A percentile compares a stretch with the other conserved stretches of the same genome.
These are phyloP conservation scores for Rasamsonia emersonii DNA, from an alignment of 2,329 filamentous ascomycete species.

Conservation along the genomic window DNA sequence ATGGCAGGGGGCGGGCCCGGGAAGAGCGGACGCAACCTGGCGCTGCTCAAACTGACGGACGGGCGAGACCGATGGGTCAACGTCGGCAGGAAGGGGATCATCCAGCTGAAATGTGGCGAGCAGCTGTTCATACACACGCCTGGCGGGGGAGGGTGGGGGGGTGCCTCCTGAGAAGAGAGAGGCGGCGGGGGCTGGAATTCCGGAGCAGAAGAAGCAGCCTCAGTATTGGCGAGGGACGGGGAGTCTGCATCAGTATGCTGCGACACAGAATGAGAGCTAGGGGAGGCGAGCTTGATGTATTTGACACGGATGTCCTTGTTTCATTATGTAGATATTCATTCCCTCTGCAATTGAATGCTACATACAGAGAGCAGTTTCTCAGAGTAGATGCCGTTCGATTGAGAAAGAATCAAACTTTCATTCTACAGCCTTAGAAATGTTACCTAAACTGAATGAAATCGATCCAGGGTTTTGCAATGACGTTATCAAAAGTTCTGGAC, in stretches of 20 bases:
- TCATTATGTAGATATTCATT: too few species aligned
- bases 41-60: conserved; percentile 2
- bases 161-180: conserved; percentile 12
- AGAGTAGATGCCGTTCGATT: too few species aligned
- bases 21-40: conserved; percentile 5
- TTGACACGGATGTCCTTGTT: background rate
- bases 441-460: too few species aligned
- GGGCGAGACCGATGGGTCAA: conserved; percentile 4
- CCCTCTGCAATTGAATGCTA: too few species aligned
- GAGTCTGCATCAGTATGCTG: conserved; percentile 3
- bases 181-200: conserved; percentile 41
- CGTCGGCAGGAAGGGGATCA: conserved; percentile 5
- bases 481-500: too few species aligned
- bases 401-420: too few species aligned
- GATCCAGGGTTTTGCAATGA: too few species aligned
- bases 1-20: conserved; percentile 5
- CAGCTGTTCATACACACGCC: conserved; percentile 4
- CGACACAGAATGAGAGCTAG: conserved; percentile 3
- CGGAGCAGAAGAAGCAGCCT: conserved; percentile 4
- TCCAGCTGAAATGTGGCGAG: conserved; percentile 2
- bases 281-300: background rate
- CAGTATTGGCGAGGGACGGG: conserved; percentile 3
- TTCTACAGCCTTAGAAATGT: too few species aligned
- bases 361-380: too few species aligned
- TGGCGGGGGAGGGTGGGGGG: conserved; percentile 4